Evolutionary conservation across 768 basidiomycete species (phyloP), one percentile per base, ranked within the genome.

Genomic region (Naganishia vishniacii): DNA sequence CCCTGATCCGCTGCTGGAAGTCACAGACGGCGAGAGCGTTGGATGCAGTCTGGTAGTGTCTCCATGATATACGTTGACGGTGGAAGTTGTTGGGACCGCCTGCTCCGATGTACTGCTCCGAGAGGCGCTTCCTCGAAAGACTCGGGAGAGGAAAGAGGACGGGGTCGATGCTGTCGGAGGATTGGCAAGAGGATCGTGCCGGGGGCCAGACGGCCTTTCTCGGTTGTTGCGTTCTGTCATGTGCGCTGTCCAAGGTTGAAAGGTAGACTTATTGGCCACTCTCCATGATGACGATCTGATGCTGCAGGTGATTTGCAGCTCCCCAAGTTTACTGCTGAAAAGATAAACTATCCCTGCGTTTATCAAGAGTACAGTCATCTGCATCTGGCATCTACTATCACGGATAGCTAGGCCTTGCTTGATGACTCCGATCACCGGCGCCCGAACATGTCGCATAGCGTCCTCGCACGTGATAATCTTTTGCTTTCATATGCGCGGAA

Each of bases 181-280:
- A 25, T 56, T 56, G 34, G 53, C 32, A 1, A 34, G 13, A 6
- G 32, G 23, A 23, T 56, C 53, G 20, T 56, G 53, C 23, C 53
- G 53, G 20, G 32, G 53, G 26, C 7, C 37, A 37, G 32, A n/a
- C 23, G 53, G 53, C 53, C 53, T 32, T 56, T 56, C 53, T 40
- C 53, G 32, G 23, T 56, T 56, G 53, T 56, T 56, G 8, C 53
- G 53, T 56, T 56, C 53, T 37, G 53, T 29, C 53, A 56, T 56
- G 37, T 37, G 4, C 32, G 32, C 53, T 56, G 15, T 51, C 26
- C 32, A n/a, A 20, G 12, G 31, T 31, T 28, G 32, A n/a, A 31
- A 4, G 2, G 31, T 4, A 16, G 18, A 1, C 18, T 26, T 18
- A 1, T 18, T 41, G 34, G 4, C 20, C 11, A n/a, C 1, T 1